These are phyloP conservation scores for Iris macrosiphon DNA, from an alignment of 106 monocot species.

Conservation along the genomic window DNA sequence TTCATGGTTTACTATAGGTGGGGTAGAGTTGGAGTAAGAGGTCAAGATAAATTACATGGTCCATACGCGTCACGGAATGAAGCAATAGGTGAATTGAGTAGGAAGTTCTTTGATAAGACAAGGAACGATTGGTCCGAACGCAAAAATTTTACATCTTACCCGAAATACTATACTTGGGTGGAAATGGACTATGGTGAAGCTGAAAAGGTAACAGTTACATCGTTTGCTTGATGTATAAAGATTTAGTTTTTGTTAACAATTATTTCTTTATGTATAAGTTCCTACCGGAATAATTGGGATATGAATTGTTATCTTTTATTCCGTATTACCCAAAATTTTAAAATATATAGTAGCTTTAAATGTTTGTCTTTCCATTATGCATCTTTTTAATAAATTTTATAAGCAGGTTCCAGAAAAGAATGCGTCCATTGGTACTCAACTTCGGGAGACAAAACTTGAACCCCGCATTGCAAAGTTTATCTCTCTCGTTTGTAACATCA, in stretches of 20 bases:
- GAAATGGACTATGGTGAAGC: slow-evolving; percentile 85
- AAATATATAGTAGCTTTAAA: neutral
- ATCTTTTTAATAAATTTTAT: neutral
- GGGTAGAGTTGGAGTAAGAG: slow-evolving; percentile 91
- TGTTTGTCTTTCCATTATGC: slow-evolving; percentile 1
- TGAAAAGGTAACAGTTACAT: slow-evolving; percentile 43
- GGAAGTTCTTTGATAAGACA: slow-evolving; percentile 75
- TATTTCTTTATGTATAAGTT: too few relatives aligned
- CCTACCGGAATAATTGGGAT: too few relatives aligned
- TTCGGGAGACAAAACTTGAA: slow-evolving; percentile 80
- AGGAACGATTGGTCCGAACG: slow-evolving; percentile 58
- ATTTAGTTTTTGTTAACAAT: slow-evolving; percentile 7
- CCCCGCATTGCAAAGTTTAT: slow-evolving; percentile 64
- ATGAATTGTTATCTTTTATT: neutral
- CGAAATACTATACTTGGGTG: slow-evolving; percentile 71
- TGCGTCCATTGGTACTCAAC: slow-evolving; percentile 25
- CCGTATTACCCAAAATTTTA: neutral
- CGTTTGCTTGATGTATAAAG: neutral
- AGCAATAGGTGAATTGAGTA: slow-evolving; percentile 59
- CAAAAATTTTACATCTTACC: slow-evolving; percentile 42
- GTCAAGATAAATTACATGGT: slow-evolving; percentile 75
- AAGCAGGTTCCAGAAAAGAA: slow-evolving; percentile 29
- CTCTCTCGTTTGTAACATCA: slow-evolving; percentile 78
- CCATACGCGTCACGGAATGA: slow-evolving; percentile 38
- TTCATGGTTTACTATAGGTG: slow-evolving; percentile 88